These are phyloP conservation scores for Pinus tabuliformis DNA, from an alignment of 75 land plant genomes.

Conservation along the genomic window DNA sequence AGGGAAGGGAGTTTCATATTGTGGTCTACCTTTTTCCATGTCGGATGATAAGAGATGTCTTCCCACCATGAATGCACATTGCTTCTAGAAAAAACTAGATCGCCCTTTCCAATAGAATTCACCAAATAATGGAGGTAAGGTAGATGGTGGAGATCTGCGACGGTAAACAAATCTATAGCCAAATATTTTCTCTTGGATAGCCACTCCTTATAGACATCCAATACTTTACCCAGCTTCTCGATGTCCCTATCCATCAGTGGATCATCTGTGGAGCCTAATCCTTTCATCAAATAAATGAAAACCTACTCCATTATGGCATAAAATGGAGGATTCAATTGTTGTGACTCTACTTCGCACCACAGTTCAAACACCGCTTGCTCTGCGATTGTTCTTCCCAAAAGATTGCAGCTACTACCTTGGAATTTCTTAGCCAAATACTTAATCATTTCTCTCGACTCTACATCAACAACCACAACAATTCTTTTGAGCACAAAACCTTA, in stretches of 20 bases:
- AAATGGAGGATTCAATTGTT: conserved; percentile 32
- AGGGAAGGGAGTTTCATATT: too few species aligned
- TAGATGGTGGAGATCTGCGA: conserved; percentile 60
- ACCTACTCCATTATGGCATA: conserved; percentile 15
- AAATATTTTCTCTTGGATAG: conserved; percentile 34
- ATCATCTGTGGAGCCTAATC: neutral
- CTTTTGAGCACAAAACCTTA: too few species aligned
- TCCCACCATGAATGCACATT: conserved; percentile 62
- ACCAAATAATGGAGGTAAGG: conserved; percentile 37
- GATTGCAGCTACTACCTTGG: conserved; percentile 23
- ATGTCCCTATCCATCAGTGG: neutral
- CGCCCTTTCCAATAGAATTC: conserved; percentile 4
- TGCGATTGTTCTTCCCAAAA: conserved; percentile 9
- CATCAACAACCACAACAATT: neutral
- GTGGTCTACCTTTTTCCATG: conserved; percentile 42
- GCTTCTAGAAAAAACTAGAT: conserved; percentile 29
- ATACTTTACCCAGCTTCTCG: conserved; percentile 17
- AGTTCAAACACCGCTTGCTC: conserved; percentile 37
- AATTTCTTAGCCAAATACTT: conserved; percentile 32
- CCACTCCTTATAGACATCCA: conserved; percentile 28
- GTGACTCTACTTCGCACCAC: conserved; percentile 59
- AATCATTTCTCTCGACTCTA: conserved; percentile 53
- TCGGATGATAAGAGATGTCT: conserved; percentile 34
- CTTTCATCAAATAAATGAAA: conserved; percentile 19
- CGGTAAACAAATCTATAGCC: conserved; percentile 45